These are phyloP conservation scores for Diplodia intermedia DNA, from an alignment of 2,329 filamentous ascomycete species.

Conservation along the genomic window DNA sequence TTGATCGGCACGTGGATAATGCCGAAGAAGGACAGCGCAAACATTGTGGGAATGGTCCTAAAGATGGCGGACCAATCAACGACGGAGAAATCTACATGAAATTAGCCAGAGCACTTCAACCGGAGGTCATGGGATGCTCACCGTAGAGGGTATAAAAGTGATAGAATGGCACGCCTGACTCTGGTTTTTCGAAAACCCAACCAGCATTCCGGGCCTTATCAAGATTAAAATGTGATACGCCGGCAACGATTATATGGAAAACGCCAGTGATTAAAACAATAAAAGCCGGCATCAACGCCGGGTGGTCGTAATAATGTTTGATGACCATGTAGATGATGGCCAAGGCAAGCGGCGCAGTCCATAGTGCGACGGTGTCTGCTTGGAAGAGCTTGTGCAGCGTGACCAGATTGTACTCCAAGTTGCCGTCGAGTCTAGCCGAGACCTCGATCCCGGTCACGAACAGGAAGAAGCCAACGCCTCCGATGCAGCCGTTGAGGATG, in stretches of 20 bases:
- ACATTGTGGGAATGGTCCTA: constrained; percentile 91
- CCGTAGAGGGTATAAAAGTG: constrained; percentile 96
- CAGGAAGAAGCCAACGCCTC: constrained; percentile 94
- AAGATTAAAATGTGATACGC: constrained; percentile 71
- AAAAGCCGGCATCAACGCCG: constrained; percentile 84
- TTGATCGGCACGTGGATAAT: constrained; percentile 98
- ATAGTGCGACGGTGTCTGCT: constrained; percentile 77
- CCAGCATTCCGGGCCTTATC: constrained; percentile 72
- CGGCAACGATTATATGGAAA: constrained; percentile 79
- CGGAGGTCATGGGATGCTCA: constrained; percentile 55
- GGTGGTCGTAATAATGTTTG: constrained; percentile 78
- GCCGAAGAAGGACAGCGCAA: constrained; percentile 96
- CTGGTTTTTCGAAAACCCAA: constrained; percentile 91
- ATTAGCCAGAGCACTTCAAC: constrained; percentile 32
- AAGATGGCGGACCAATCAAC: constrained; percentile 83
- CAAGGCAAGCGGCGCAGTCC: constrained; percentile 79
- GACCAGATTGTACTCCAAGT: constrained; percentile 77
- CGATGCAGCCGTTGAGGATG: constrained; percentile 96
- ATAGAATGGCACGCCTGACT: constrained; percentile 89
- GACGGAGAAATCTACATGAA: constrained; percentile 70
- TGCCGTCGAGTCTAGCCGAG: constrained; percentile 85
- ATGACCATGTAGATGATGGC: constrained; percentile 78
- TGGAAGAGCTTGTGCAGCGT: constrained; percentile 78
- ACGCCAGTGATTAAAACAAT: constrained; percentile 79
- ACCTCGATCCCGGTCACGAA: constrained; percentile 92